Base-by-base conservation (phyloP, 148 eudicot genomes). In the Amaranthus hypochondriacus region DNA sequence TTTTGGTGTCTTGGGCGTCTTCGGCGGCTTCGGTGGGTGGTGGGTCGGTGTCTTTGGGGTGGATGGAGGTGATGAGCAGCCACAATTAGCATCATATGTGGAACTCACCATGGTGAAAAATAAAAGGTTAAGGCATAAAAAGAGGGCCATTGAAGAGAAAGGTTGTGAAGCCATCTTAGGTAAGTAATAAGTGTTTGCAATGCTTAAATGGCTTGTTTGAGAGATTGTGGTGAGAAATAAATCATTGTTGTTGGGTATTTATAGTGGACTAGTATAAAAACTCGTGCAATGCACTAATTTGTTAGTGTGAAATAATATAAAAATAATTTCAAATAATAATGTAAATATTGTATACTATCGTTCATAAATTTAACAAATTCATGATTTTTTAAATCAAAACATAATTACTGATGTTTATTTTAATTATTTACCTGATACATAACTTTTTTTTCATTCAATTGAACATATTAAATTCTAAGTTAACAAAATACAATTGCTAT, bases 71-170 rank as follows among this genome's bases (percentile, higher is more conserved):
- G 79, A 76, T 69, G 82, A 79, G 56, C 84, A 80, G 39, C 39
- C 39, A 28, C 39, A 28, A 28, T 28, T 28, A 14, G 84, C 82
- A 56, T 74, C 79, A 70, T 73, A n/a, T 64, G 48, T 69, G 18
- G 90, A 83, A 71, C 81, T 85, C 44, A 84, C 96, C 79, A 88
- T 55, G 66, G 89, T 80, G 82, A 85, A 86, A 75, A 90, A 82
- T 69, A 90, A 67, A 56, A 90, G 84, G 83, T 86, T 88, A 48
- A 90, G 44, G 62, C 83, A 47, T 65, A 88, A 66, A 62, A 88
- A 73, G 56, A 88, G 76, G 71, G 82, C 65, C 62, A 75, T 66
- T 64, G 83, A 60, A 65, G 85, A 72, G 11, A 76, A 2, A 74
- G 78, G 75, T 74, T 63, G 78, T 52, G 84, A 85, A 75, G 83